Conservation (phyloP, 768 basidiomycete genomes). For the Terana coerulea region DNA sequence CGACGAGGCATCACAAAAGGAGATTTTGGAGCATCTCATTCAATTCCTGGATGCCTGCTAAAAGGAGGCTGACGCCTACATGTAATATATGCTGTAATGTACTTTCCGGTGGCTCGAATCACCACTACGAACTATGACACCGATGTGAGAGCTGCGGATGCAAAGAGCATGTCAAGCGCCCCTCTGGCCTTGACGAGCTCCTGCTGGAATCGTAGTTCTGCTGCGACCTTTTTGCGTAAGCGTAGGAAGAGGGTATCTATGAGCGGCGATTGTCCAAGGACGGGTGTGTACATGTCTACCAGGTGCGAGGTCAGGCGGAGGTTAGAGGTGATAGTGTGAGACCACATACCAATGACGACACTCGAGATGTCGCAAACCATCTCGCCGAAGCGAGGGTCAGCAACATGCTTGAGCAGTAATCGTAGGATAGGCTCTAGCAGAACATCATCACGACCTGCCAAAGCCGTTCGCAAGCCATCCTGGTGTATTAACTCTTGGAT, state of each 20-base stretch:
- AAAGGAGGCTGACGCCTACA: constrained; percentile 3
- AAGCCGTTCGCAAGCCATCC: constrained; percentile 81
- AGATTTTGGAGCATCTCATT: constrained; percentile 68
- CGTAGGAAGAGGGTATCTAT: constrained; percentile 84
- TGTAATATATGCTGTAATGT: constrained; percentile 14
- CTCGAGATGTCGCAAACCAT: constrained; percentile 77
- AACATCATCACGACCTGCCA: constrained; percentile 90
- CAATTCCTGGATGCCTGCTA: constrained; percentile 47
- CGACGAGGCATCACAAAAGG: constrained; percentile 49
- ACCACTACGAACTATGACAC: constrained; percentile 15
- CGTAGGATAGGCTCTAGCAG: constrained; percentile 89
- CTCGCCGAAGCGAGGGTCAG: constrained; percentile 91
- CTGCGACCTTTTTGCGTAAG: constrained; percentile 77
- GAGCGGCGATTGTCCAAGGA: constrained; percentile 91
- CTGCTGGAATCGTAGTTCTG: constrained; percentile 84
- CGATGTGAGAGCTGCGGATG: constrained; percentile 42
- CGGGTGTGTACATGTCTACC: constrained; percentile 85
- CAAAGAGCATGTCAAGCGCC: constrained; percentile 87
- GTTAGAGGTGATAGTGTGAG: not conserved
- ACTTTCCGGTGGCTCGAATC: constrained; percentile 10
- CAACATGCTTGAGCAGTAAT: constrained; percentile 77
- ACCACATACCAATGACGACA: constrained; percentile 73
- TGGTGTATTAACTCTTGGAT: constrained; percentile 91
- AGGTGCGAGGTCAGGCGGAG: constrained; percentile 3
- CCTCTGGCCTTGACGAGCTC: constrained; percentile 82